Conservation (phyloP, 1,139 yeast genomes). For the Saccharomyces uvarum region DNA sequence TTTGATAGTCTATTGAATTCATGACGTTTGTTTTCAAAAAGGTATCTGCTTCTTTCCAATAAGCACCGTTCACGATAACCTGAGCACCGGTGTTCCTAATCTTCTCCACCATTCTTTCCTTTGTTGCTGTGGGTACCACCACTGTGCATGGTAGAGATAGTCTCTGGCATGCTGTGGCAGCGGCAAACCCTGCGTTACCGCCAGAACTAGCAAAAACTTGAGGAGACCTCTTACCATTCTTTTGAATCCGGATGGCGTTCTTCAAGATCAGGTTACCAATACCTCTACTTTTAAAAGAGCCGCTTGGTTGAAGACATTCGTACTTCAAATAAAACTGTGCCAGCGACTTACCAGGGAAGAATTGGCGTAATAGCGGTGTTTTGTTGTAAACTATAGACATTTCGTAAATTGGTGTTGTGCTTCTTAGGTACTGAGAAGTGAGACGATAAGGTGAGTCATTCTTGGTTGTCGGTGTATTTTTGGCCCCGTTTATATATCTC, state of each 20-base stretch:
- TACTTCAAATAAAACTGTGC: conserved; percentile 52
- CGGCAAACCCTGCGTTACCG: conserved; percentile 75
- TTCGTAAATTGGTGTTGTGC: neutral
- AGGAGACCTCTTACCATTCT: conserved; percentile 26
- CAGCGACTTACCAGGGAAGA: conserved; percentile 22
- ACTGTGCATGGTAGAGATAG: conserved; percentile 51
- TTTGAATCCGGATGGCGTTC: conserved; percentile 24
- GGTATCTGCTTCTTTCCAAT: conserved; percentile 61
- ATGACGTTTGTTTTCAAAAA: conserved; percentile 39
- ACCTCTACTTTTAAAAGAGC: conserved; percentile 66
- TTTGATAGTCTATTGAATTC: conserved; percentile 25
- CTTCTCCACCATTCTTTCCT: conserved; percentile 36
- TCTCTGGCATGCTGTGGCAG: conserved; percentile 50
- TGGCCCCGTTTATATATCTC: neutral
- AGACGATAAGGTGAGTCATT: neutral
- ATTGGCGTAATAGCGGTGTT: conserved; percentile 40
- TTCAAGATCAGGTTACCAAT: conserved; percentile 43
- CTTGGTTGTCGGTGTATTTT: neutral
- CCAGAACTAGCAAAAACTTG: conserved; percentile 62
- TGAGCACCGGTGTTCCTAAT: conserved; percentile 44
- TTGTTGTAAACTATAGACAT: conserved; percentile 29
- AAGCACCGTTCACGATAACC: conserved; percentile 47
- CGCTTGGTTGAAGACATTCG: conserved; percentile 63
- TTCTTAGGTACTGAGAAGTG: neutral
- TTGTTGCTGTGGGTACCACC: conserved; percentile 50